Evolutionary conservation across 768 basidiomycete species (phyloP).

Genomic region (Amanita rubescens): DNA sequence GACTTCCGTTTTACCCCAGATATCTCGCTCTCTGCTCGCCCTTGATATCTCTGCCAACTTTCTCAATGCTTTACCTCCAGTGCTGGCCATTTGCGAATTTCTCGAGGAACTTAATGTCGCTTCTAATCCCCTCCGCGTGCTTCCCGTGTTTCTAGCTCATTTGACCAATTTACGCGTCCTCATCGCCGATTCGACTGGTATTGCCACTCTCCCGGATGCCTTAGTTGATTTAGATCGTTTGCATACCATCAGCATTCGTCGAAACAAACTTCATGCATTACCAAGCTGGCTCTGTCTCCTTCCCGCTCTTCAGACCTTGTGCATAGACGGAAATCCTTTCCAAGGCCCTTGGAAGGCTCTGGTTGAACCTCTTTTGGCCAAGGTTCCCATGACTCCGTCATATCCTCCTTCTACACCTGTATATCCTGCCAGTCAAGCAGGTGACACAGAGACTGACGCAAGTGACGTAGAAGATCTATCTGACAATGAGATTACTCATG

Average conservation of each 20-base stretch:
- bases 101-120: slow-evolving; percentile 94
- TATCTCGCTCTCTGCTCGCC: slow-evolving; percentile 74
- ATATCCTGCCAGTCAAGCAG: slow-evolving; percentile 43
- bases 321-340: slow-evolving; percentile 95
- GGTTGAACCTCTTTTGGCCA: slow-evolving; percentile 74
- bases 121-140: slow-evolving; percentile 82
- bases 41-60: slow-evolving; percentile 91
- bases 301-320: slow-evolving; percentile 75
- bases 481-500: slow-evolving; percentile 43
- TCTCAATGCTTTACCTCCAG: slow-evolving; percentile 74
- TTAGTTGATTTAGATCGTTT: slow-evolving; percentile 69
- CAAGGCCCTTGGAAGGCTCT: slow-evolving; percentile 89
- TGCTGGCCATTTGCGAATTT: slow-evolving; percentile 68
- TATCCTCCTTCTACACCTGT: slow-evolving; percentile 64
- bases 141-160: slow-evolving; percentile 83
- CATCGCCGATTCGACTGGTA: slow-evolving; percentile 87
- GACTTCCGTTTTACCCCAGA: slow-evolving; percentile 58
- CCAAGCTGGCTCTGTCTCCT: slow-evolving; percentile 95
- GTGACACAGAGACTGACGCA: slow-evolving; percentile 30
- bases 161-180: slow-evolving; percentile 76
- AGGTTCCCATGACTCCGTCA: slow-evolving; percentile 48
- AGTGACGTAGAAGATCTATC: slow-evolving; percentile 54
- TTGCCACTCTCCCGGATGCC: slow-evolving; percentile 67
- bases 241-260: slow-evolving; percentile 82
- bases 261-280: slow-evolving; percentile 81